Evolutionary conservation across 2,329 filamentous ascomycete species (phyloP).

Genomic region (Trichophyton rubrum): DNA sequence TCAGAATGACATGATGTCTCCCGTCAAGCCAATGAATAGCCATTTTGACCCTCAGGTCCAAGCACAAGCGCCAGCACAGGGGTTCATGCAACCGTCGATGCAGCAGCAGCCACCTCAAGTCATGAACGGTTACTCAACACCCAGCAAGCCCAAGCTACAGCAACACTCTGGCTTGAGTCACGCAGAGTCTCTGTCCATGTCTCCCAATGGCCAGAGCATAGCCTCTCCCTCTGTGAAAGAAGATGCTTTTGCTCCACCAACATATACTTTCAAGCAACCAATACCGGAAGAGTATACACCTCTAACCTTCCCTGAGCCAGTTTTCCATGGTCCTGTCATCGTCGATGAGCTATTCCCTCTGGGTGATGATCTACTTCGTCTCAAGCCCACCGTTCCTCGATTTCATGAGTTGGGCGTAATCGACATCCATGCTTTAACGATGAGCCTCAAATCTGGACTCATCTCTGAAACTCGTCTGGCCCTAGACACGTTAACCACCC

Average conservation of each 20-base stretch:
- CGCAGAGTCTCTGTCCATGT: constrained; percentile 16
- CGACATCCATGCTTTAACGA: constrained; percentile 78
- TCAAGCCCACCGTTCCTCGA: constrained; percentile 62
- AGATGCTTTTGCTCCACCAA: constrained; percentile 7
- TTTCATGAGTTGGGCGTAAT: constrained; percentile 72
- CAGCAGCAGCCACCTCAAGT: constrained; percentile 9
- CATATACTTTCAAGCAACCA: constrained; percentile 7
- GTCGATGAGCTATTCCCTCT: constrained; percentile 52
- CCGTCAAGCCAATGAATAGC: constrained; percentile 39
- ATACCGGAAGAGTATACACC: constrained; percentile 35
- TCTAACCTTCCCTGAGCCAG: constrained; percentile 36
- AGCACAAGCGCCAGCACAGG: neutral
- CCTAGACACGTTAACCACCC: constrained; percentile 64
- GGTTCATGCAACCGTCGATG: constrained; percentile 1
- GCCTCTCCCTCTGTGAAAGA: constrained; percentile 15
- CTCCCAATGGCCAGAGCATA: constrained; percentile 16
- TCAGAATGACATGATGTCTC: constrained; percentile 23
- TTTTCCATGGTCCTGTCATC: constrained; percentile 60
- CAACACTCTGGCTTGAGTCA: constrained; percentile 19
- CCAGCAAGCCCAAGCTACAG: constrained; percentile 6
- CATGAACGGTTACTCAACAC: neutral
- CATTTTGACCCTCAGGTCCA: constrained; percentile 29
- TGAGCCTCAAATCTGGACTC: constrained; percentile 81
- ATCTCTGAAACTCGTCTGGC: constrained; percentile 81
- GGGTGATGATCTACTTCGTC: constrained; percentile 52